These are phyloP conservation scores for Globisporangium spiculum DNA, from an alignment of 352 stramenopile species.

Conservation along the genomic window DNA sequence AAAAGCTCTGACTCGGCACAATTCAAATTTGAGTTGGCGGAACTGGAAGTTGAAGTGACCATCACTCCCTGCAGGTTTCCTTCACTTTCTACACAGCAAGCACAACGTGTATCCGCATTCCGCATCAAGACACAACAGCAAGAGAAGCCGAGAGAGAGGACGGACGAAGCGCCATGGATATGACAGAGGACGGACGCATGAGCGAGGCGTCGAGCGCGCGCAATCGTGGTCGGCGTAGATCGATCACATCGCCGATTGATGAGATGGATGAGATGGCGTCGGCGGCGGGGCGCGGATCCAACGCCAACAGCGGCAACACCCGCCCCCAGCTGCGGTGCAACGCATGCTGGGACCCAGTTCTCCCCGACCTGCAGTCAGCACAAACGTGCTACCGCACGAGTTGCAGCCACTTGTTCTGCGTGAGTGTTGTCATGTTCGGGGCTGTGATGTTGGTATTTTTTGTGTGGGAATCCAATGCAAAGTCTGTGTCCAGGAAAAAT, in stretches of 20 bases:
- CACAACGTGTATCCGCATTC: constrained; percentile 13
- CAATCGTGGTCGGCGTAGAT: constrained; percentile 33
- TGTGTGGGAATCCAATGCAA: background rate
- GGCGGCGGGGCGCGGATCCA: constrained; percentile 8
- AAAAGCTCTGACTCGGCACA: background rate
- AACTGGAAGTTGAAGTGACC: constrained; percentile 43
- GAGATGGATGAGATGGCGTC: constrained; percentile 46
- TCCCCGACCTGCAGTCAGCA: constrained; percentile 56
- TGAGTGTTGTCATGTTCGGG: constrained; percentile 15
- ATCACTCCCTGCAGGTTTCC: constrained; percentile 28
- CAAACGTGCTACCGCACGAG: constrained; percentile 79
- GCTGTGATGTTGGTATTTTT: background rate
- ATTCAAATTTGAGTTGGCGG: constrained; percentile 29
- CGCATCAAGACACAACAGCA: background rate
- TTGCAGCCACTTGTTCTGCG: constrained; percentile 78
- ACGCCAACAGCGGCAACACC: constrained; percentile 21
- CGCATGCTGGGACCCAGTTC: constrained; percentile 68
- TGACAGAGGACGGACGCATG: constrained; percentile 65
- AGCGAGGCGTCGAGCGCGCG: constrained; percentile 71
- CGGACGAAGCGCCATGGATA: constrained; percentile 13
- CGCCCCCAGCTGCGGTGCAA: constrained; percentile 73
- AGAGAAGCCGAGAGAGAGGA: background rate
- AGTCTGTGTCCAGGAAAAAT: constrained; percentile 61
- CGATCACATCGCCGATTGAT: constrained; percentile 27
- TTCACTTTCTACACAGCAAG: background rate